Evolutionary conservation across 139 green algal genomes (phyloP), one percentile per base, ranked within the genome.

Genomic region (Chlorella sp.): DNA sequence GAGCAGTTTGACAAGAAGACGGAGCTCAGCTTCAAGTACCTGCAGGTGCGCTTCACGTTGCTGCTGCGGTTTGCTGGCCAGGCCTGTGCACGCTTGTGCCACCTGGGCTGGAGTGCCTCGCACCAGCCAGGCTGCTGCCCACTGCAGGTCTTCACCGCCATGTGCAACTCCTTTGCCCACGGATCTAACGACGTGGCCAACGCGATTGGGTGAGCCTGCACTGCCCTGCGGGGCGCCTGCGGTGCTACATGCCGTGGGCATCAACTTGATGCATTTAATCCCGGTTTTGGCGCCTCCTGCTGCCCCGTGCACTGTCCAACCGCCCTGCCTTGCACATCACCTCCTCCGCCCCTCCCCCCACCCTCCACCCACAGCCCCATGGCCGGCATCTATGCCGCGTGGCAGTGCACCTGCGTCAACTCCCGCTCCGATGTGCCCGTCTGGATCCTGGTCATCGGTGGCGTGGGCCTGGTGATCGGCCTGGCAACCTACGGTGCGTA

Each of bases 131-230:
- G 60, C 11, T 30, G 60, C 60, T 9, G 32, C 32, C 30, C n/a
- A 1, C 22, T 46, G 51, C 85, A 88, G 70, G 94, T 99, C 26
- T 92, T 98, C 85, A 96, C 95, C 38, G 94, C 96, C 6, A 93
- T 89, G 75, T 93, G 89, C 44, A 93, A 95, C 62, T 93, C 93
- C 2, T 98, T 99, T 30, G 89, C 94, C 24, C 95, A 98, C 84
- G 95, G 95, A 16, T 84, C 92, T 62, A 97, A 97, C 76, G 94
- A 97, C 84, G 94, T 98, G 0, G 94, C 95, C 68, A 98, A 98
- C 72, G 87, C 93, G 7, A 88, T 93, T 26, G 95, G 51, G 72
- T 78, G 40, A 76, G 70, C 22, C 6, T 41, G 32, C 62, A 36
- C 8, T 11, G 46, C 11, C 11, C 46, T 19, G 46, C 46, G 11